Evolutionary conservation across 371 early-diverging fungal species (phyloP).

Genomic region (Mortierella sp.): DNA sequence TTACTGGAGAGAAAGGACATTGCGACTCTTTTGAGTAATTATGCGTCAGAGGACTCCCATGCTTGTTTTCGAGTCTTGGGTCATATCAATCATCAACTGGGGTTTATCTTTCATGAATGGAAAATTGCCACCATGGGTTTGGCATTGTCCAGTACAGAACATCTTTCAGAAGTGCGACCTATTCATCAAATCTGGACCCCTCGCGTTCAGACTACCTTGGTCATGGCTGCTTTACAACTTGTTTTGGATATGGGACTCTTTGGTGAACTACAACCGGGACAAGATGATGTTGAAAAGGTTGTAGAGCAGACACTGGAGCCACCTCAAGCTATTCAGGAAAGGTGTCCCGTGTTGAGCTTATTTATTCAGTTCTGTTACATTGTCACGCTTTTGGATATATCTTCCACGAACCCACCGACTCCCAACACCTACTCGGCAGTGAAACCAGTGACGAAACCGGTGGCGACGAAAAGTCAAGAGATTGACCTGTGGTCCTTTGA

Average conservation of each 20-base stretch:
- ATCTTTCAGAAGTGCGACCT: constrained; percentile 6
- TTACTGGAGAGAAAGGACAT: constrained; percentile 8
- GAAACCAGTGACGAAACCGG: too few relatives aligned
- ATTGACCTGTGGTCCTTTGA: too few relatives aligned
- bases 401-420: neutral
- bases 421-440: too few relatives aligned
- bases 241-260: neutral
- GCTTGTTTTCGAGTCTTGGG: constrained; percentile 7
- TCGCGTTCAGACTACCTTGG: constrained; percentile 8
- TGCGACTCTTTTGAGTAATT: neutral
- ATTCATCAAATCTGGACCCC: constrained; percentile 13
- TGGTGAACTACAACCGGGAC: too few relatives aligned
- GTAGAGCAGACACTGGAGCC: too few relatives aligned
- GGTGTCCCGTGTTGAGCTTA: neutral
- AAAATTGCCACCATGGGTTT: constrained; percentile 6
- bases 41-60: constrained; percentile 6
- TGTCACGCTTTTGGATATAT: constrained; percentile 6
- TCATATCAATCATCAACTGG: constrained; percentile 24
- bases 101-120: constrained; percentile 20
- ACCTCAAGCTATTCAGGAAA: too few relatives aligned
- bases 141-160: neutral
- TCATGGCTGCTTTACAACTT: constrained; percentile 5
- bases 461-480: too few relatives aligned
- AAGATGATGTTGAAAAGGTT: too few relatives aligned
- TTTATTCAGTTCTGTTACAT: constrained; percentile 15